Percentiles rank a stretch among this genome's conserved stretches.
Conservation (phyloP, 768 basidiomycete species). For the Goffeauzyma gilvescens region DNA sequence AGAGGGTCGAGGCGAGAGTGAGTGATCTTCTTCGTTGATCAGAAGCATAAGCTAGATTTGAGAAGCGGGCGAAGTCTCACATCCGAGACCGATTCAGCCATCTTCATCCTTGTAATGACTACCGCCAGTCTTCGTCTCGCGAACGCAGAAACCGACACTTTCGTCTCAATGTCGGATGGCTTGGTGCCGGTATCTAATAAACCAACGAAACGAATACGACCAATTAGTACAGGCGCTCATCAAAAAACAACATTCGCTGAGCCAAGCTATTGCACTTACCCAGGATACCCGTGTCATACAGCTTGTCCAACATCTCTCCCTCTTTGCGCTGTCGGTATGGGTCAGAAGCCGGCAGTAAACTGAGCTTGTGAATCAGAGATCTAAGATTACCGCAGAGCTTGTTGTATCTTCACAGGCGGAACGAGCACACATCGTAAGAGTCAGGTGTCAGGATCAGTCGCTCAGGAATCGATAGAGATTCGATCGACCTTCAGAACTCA, state of each 20-base stretch:
- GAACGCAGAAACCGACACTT: slow-evolving; percentile 84
- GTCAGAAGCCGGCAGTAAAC: slow-evolving; percentile 72
- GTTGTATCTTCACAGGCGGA: slow-evolving; percentile 86
- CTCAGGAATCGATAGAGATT: background rate
- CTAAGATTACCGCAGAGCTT: slow-evolving; percentile 76
- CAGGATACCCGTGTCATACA: slow-evolving; percentile 92
- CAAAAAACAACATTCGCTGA: no score
- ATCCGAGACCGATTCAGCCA: slow-evolving; percentile 86
- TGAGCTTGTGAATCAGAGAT: slow-evolving; percentile 65
- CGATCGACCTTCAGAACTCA: slow-evolving; percentile 26
- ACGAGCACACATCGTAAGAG: slow-evolving; percentile 22
- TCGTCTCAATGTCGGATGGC: slow-evolving; percentile 80
- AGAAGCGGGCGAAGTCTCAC: slow-evolving; percentile 38
- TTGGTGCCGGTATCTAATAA: slow-evolving; percentile 55
- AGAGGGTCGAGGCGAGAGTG: background rate
- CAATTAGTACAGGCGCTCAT: no score
- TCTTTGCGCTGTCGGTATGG: slow-evolving; percentile 72
- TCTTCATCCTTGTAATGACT: slow-evolving; percentile 74
- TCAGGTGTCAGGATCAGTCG: background rate
- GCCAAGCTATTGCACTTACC: no score
- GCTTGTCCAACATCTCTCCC: slow-evolving; percentile 67
- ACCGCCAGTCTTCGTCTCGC: slow-evolving; percentile 82
- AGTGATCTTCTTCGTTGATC: background rate
- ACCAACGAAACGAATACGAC: no score
- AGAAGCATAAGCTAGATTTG: background rate